phyloP scores from a whole-genome alignment of 169 alveolate genomes.

The Perkinsus olseni region DNA sequence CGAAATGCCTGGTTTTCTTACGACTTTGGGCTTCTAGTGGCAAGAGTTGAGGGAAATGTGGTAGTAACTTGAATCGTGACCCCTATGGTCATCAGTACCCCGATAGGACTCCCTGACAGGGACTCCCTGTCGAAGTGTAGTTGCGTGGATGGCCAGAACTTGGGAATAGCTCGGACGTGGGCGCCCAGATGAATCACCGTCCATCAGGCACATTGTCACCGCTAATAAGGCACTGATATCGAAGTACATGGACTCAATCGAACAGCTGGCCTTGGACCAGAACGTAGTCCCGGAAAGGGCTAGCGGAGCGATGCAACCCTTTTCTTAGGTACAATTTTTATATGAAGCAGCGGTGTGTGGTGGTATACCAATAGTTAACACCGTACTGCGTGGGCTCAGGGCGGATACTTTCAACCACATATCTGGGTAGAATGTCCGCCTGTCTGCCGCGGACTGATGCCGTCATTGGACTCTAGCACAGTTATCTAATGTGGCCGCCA shows the following conservation, averaged over 20 bases:
- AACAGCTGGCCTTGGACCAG: not conserved
- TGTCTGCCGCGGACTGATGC: too few species aligned
- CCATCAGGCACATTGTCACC: conserved; percentile 14
- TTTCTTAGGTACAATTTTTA: not conserved
- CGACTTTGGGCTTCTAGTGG: too few species aligned
- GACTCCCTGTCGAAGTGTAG: too few species aligned
- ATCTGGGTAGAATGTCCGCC: not conserved
- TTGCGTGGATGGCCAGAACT: too few species aligned
- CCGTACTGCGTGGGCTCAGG: not conserved
- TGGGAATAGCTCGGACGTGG: too few species aligned
- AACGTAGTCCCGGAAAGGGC: not conserved
- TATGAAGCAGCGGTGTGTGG: conserved; percentile 33
- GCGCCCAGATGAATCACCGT: conserved; percentile 2
- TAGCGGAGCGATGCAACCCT: not conserved
- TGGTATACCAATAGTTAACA: conserved; percentile 18
- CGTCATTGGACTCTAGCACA: too few species aligned
- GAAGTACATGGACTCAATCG: not conserved
- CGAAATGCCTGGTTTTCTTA: not conserved
- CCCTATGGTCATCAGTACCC: too few species aligned
- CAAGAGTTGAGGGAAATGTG: too few species aligned
- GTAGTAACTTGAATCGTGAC: too few species aligned
- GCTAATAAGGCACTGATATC: conserved; percentile 17
- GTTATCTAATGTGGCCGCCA: too few species aligned
- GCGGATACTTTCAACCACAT: not conserved
- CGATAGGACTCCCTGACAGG: too few species aligned